phyloP scores from a whole-genome alignment of 208 protist genomes.

The Leishmania major region DNA sequence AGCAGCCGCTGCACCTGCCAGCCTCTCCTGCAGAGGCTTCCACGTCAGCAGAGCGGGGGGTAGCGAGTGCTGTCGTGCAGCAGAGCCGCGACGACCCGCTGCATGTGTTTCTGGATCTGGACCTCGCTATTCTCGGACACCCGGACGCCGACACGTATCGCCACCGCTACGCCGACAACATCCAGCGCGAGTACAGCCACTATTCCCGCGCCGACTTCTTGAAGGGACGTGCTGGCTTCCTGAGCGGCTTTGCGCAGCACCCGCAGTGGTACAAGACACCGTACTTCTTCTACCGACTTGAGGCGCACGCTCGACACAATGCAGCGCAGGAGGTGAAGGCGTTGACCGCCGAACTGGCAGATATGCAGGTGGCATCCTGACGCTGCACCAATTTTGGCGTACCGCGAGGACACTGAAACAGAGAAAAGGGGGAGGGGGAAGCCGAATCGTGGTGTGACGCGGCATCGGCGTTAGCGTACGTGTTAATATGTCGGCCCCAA shows the following conservation, averaged over 20 bases:
- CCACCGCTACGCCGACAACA: constrained; percentile 44
- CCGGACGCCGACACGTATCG: constrained; percentile 26
- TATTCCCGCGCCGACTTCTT: constrained; percentile 44
- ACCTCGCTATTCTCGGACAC: constrained; percentile 69
- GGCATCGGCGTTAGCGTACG: neutral
- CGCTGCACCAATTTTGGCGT: neutral
- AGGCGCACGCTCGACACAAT: constrained; percentile 58
- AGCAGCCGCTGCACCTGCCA: constrained; percentile 7
- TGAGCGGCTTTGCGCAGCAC: constrained; percentile 44
- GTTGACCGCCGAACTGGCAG: constrained; percentile 30
- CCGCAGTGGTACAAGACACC: constrained; percentile 74
- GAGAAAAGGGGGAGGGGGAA: neutral
- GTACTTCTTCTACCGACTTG: constrained; percentile 65
- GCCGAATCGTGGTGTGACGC: neutral
- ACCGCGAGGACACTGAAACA: neutral
- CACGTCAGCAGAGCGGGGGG: neutral
- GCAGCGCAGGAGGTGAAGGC: constrained; percentile 35
- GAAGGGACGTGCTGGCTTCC: constrained; percentile 52
- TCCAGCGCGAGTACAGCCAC: constrained; percentile 68
- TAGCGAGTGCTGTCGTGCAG: neutral
- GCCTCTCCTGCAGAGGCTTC: neutral
- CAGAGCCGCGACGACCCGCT: constrained; percentile 17
- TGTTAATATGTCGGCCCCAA: neutral
- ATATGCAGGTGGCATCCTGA: neutral
- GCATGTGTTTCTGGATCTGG: constrained; percentile 70